Conservation (phyloP, 805 yeast species). For the Brettanomyces sp. region DNA sequence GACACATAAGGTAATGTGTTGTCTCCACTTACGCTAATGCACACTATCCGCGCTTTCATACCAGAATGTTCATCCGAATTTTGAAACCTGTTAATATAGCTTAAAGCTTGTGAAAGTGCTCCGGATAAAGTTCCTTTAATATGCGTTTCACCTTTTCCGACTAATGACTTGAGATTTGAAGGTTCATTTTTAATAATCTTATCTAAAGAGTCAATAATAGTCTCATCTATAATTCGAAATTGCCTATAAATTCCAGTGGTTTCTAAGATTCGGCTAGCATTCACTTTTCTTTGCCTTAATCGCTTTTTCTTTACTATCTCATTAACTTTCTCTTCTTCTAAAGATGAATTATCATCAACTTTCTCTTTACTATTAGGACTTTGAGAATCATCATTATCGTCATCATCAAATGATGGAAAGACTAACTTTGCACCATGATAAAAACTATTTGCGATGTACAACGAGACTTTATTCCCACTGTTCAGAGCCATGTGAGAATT, state of each 20-base stretch:
- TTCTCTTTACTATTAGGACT: constrained; percentile 1
- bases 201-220: constrained; percentile 52
- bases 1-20: constrained; percentile 79
- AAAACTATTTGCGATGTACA: constrained; percentile 62
- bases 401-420: constrained; percentile 41
- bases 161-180: constrained; percentile 11
- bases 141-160: constrained; percentile 19
- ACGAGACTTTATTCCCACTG: constrained; percentile 75
- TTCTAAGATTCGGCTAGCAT: constrained; percentile 21
- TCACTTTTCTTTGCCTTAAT: constrained; percentile 1
- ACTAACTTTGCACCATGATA: constrained; percentile 52
- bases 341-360: neutral
- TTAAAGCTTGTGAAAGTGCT: constrained; percentile 72
- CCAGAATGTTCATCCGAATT: constrained; percentile 34
- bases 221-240: constrained; percentile 70
- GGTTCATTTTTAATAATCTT: constrained; percentile 29
- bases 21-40: constrained; percentile 62
- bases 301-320: constrained; percentile 1
- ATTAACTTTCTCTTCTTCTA: constrained; percentile 1
- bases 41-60: constrained; percentile 57
- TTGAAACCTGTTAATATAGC: constrained; percentile 65
- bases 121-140: constrained; percentile 54
- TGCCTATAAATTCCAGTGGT: constrained; percentile 73
- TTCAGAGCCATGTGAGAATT: constrained; percentile 85
- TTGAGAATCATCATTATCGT: constrained; percentile 5